A percentile compares a stretch with the other conserved stretches of the same genome.
phyloP scores from a whole-genome alignment of 345 rosid species.

The Euclidium syriacum region DNA sequence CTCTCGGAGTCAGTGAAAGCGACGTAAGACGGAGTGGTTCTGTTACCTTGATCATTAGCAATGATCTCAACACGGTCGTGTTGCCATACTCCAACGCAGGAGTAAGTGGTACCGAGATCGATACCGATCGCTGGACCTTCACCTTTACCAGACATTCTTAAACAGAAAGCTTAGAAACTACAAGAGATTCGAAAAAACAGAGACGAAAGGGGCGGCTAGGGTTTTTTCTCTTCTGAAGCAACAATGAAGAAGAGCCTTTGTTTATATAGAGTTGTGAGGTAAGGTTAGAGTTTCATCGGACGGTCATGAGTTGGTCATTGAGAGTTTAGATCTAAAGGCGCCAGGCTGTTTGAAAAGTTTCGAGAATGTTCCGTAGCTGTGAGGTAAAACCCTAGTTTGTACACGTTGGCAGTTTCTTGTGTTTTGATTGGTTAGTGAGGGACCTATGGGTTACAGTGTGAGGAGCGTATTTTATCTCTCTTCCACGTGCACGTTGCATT shows the following conservation, averaged over 20 bases:
- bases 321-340: slow-evolving; percentile 18
- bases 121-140: slow-evolving; percentile 78
- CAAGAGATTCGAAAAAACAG: background rate
- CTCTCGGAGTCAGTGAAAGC: slow-evolving; percentile 66
- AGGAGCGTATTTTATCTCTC: background rate
- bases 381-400: slow-evolving; percentile 14
- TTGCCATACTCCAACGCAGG: slow-evolving; percentile 78
- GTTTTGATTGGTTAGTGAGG: slow-evolving; percentile 16
- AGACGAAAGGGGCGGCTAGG: slow-evolving; percentile 25
- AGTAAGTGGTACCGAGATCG: slow-evolving; percentile 70
- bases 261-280: slow-evolving; percentile 33
- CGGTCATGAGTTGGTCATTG: slow-evolving; percentile 21
- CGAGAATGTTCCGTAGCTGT: slow-evolving; percentile 23
- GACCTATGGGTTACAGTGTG: background rate
- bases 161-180: background rate
- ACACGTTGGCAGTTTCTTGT: background rate
- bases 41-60: slow-evolving; percentile 69
- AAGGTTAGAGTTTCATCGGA: slow-evolving; percentile 14
- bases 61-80: slow-evolving; percentile 80
- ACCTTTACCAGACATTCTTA: slow-evolving; percentile 64
- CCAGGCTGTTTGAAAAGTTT: slow-evolving; percentile 27
- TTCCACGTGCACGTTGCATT: background rate
- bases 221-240: slow-evolving; percentile 6
- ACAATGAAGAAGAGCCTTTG: background rate
- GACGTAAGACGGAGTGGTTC: slow-evolving; percentile 69